Base-by-base conservation (phyloP, 23 red algal genomes). In the Gracilaria vermiculophylla region DNA sequence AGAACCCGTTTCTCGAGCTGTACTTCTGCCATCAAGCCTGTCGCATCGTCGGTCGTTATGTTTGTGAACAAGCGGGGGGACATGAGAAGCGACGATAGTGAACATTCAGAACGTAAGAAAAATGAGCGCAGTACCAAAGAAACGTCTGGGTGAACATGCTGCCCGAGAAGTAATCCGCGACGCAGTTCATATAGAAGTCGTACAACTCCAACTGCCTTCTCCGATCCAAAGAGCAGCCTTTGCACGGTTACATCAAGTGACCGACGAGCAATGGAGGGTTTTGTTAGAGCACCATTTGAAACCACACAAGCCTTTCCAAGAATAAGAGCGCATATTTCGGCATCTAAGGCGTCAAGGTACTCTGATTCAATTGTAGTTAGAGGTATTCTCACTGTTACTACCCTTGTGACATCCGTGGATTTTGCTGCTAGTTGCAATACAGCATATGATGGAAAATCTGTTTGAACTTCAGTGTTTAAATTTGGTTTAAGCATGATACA, bases 61-160 rank as follows among this genome's bases (percentile, higher is more conserved):
- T 66, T 91, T 54, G 87, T 91, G 42, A 91, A 91, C n/a, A 81
- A 54, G 44, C 87, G 74, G 1, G 87, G 87, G 15, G 87, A 80
- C 75, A 81, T 81, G 0, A 91, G 74, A 34, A 91, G 58, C 19
- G 76, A 80, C 33, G 75, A 23, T 19, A 91, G 56, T 58, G 73
- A 33, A 14, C 55, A 65, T 43, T 91, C 87, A 48, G 73, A 56
- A 19, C 75, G 55, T 33, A 81, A 23, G 52, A 91, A 91, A 23
- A 80, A 75, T 12, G 76, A 81, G 25, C 87, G 87, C 15, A 91
- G 23, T 15, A 81, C 42, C 60, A 91, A 57, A 14, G 87, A 78
- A 31, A 35, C 15, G 43, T 91, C 58, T 23, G 36, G 41, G 52
- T 80, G 48, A 25, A 91, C 49, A 19, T 75, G 75, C 31, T 52